Evolutionary conservation across 345 rosid species (phyloP).

Genomic region (Aquilaria malaccensis): DNA sequence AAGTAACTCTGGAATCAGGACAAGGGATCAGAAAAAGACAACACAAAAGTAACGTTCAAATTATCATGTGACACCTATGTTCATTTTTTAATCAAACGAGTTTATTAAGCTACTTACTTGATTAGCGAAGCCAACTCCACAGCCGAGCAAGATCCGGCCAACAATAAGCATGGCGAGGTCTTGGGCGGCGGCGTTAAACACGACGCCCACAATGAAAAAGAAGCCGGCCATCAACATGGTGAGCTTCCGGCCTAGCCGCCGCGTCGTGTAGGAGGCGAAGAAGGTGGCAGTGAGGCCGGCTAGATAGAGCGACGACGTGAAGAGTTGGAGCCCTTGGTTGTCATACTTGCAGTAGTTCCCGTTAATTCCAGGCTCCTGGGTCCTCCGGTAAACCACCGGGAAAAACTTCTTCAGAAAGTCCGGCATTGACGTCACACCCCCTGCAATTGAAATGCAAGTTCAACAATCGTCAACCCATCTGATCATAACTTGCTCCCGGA

Average conservation of each 20-base stretch:
- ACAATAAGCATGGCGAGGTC: slow-evolving; percentile 86
- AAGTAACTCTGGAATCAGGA: too few relatives aligned
- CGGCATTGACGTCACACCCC: slow-evolving; percentile 92
- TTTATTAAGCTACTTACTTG: slow-evolving; percentile 35
- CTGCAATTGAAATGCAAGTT: slow-evolving; percentile 22
- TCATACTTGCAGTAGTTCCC: slow-evolving; percentile 93
- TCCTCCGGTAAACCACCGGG: slow-evolving; percentile 51
- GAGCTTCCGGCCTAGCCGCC: slow-evolving; percentile 64
- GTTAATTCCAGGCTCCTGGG: slow-evolving; percentile 15
- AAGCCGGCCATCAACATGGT: slow-evolving; percentile 91
- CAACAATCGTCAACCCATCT: neutral
- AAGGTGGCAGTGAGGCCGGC: slow-evolving; percentile 87
- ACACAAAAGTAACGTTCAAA: too few relatives aligned
- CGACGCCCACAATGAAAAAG: slow-evolving; percentile 71
- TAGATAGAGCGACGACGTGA: slow-evolving; percentile 88
- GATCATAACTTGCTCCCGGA: neutral
- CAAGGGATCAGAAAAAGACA: too few relatives aligned
- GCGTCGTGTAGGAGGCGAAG: slow-evolving; percentile 90
- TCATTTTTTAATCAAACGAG: too few relatives aligned
- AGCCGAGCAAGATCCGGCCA: slow-evolving; percentile 83
- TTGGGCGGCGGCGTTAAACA: slow-evolving; percentile 67
- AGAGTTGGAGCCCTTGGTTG: slow-evolving; percentile 79
- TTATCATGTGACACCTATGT: too few relatives aligned
- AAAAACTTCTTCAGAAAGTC: slow-evolving; percentile 74
- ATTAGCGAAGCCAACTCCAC: slow-evolving; percentile 94